Conservation (phyloP, 345 rosid genomes). For the Aquilaria sinensis region DNA sequence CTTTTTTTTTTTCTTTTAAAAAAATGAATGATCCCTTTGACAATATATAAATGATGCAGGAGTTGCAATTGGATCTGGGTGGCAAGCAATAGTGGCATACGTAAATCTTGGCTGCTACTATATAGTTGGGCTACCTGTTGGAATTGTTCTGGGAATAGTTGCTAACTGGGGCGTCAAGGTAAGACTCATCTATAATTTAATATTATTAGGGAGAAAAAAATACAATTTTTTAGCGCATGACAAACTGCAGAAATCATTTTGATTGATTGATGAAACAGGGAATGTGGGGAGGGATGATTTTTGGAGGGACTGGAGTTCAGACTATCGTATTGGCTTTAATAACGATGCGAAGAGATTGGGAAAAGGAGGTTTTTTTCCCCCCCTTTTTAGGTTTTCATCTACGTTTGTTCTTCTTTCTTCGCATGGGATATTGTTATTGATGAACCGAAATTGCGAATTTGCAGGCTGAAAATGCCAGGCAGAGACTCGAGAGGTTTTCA, state of each 20-base stretch:
- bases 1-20: no score
- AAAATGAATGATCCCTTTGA: no score
- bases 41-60: slow-evolving; percentile 26
- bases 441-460: neutral
- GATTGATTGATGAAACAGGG: slow-evolving; percentile 29
- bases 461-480: slow-evolving; percentile 32
- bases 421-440: neutral
- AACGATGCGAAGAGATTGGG: slow-evolving; percentile 46
- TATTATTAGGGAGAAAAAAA: no score
- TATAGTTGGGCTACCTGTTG: slow-evolving; percentile 63
- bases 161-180: slow-evolving; percentile 59
- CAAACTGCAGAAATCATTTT: no score
- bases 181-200: neutral
- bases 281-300: slow-evolving; percentile 78
- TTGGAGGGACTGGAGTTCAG: slow-evolving; percentile 56
- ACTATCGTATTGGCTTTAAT: slow-evolving; percentile 45
- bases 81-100: slow-evolving; percentile 70
- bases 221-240: no score
- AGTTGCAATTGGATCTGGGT: slow-evolving; percentile 84
- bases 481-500: slow-evolving; percentile 26
- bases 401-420: neutral
- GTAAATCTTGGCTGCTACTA: slow-evolving; percentile 73
- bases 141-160: slow-evolving; percentile 58
- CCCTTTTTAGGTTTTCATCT: neutral
- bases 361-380: slow-evolving; percentile 33